Evolutionary conservation across 768 basidiomycete genomes (phyloP).

Genomic region (Clitopilus passeckerianus): DNA sequence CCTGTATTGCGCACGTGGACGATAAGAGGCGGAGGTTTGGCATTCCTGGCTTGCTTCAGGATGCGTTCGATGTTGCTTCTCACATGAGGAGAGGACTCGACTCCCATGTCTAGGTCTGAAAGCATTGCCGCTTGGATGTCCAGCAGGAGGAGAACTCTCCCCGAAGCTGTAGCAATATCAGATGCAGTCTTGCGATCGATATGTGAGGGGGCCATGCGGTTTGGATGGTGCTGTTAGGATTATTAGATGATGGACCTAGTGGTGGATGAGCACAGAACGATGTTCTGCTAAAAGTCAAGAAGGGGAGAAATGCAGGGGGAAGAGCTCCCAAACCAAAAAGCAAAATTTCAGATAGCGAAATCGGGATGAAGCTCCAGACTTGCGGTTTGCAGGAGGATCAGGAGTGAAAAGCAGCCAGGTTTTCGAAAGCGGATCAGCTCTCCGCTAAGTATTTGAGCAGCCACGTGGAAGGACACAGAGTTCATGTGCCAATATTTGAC

Average conservation of each 20-base stretch:
- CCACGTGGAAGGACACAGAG: neutral
- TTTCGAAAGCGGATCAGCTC: too few relatives aligned
- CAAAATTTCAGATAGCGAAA: too few relatives aligned
- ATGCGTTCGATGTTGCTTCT: conserved; percentile 44
- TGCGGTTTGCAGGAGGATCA: too few relatives aligned
- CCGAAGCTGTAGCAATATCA: conserved; percentile 10
- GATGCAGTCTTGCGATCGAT: conserved; percentile 2
- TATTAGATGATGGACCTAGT: neutral
- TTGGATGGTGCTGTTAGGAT: neutral
- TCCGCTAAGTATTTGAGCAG: neutral
- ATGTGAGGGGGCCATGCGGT: conserved; percentile 1
- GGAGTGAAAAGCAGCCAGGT: too few relatives aligned
- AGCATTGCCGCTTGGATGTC: conserved; percentile 54
- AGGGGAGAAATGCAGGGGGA: neutral
- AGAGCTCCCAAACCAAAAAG: neutral
- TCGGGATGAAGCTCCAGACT: too few relatives aligned
- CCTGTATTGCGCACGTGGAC: conserved; percentile 67
- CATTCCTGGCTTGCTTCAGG: conserved; percentile 45
- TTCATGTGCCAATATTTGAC: neutral
- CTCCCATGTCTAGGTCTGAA: conserved; percentile 38
- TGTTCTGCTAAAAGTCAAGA: neutral
- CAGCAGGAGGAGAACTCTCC: conserved; percentile 53
- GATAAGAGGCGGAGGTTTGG: conserved; percentile 46
- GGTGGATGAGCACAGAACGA: neutral
- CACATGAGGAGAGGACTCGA: conserved; percentile 39